Conservation (phyloP, 768 basidiomycete genomes). For the Termitomyces eurrhizus region DNA sequence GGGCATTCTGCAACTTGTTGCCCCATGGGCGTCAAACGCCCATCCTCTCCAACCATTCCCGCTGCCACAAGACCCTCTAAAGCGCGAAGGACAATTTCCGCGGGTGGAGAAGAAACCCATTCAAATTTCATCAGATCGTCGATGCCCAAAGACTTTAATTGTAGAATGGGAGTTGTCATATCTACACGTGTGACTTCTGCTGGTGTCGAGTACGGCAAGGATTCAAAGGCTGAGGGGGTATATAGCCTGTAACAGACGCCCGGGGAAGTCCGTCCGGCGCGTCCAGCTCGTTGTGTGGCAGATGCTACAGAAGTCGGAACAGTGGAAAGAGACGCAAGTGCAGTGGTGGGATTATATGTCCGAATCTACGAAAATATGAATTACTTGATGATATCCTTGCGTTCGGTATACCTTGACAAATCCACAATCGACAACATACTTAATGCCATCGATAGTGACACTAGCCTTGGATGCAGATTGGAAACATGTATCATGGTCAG, state of each 20-base stretch:
- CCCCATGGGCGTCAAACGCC: constrained; percentile 72
- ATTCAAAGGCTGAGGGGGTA: constrained; percentile 54
- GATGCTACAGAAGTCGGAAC: constrained; percentile 87
- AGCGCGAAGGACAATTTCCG: constrained; percentile 80
- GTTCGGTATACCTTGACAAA: constrained; percentile 75
- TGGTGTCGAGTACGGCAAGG: constrained; percentile 65
- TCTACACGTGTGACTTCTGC: constrained; percentile 93
- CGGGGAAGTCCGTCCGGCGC: constrained; percentile 90
- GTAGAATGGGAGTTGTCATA: constrained; percentile 86
- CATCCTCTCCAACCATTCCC: constrained; percentile 82
- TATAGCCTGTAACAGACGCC: constrained; percentile 94
- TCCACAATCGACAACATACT: constrained; percentile 91
- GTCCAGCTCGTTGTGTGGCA: constrained; percentile 88
- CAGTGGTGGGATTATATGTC: constrained; percentile 82
- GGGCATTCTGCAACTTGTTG: constrained; percentile 92
- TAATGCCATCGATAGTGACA: constrained; percentile 94
- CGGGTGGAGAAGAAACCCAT: constrained; percentile 88
- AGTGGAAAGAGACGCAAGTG: constrained; percentile 78
- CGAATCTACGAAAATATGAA: constrained; percentile 55
- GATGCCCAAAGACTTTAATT: constrained; percentile 92
- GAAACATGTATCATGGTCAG: background rate
- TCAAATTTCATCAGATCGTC: constrained; percentile 96
- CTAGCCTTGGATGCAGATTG: constrained; percentile 56
- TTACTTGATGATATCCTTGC: background rate
- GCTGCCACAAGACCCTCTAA: constrained; percentile 78